These are phyloP conservation scores for Lotus japonicus DNA, from an alignment of 306 rosid genomes.

Conservation along the genomic window DNA sequence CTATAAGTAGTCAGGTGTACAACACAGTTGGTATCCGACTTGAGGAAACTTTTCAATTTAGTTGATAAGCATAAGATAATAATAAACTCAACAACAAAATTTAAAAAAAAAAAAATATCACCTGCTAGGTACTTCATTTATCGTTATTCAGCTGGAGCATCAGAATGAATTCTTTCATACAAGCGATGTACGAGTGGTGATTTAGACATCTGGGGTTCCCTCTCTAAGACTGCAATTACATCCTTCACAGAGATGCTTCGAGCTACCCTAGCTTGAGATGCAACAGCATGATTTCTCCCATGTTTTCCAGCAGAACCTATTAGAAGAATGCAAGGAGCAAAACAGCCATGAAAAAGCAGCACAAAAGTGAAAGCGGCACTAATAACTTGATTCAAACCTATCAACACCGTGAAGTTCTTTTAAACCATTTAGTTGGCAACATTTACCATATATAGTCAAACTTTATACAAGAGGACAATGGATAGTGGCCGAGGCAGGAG, in stretches of 20 bases:
- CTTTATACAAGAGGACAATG: background rate
- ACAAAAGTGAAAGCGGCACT: background rate
- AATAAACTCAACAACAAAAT: background rate
- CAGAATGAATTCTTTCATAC: constrained; percentile 50
- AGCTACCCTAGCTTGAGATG: constrained; percentile 41
- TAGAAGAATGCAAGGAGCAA: background rate
- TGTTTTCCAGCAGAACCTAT: constrained; percentile 42
- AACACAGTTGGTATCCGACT: background rate
- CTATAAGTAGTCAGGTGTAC: background rate
- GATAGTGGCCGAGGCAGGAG: background rate
- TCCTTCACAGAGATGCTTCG: constrained; percentile 66
- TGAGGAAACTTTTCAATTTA: background rate
- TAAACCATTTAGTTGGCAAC: background rate
- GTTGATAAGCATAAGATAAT: background rate
- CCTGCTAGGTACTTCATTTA: background rate
- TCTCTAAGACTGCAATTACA: constrained; percentile 73
- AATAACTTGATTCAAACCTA: background rate
- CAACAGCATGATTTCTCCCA: constrained; percentile 46
- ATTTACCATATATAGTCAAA: background rate
- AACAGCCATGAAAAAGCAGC: constrained; percentile 1
- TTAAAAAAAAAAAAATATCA: background rate
- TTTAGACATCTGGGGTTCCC: constrained; percentile 82
- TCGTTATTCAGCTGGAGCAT: constrained; percentile 29
- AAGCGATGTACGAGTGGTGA: constrained; percentile 58
- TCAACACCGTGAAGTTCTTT: background rate